Percentiles rank a stretch among this genome's conserved stretches.
Evolutionary conservation across 176 grass and related monocot genomes (phyloP).

Genomic region (Avena atlantica): DNA sequence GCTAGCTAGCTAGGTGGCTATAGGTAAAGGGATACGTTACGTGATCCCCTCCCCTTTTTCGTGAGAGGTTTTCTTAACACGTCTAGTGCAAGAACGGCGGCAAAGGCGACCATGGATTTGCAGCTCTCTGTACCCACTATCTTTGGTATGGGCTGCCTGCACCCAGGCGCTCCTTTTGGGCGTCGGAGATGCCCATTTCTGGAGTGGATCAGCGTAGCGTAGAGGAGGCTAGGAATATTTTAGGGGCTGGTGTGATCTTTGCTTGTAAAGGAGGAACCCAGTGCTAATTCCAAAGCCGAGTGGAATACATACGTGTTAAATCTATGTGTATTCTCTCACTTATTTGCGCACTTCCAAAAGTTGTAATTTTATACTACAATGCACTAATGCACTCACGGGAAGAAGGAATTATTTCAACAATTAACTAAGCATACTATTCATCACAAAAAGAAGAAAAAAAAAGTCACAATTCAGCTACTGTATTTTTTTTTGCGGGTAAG

Average conservation of each 20-base stretch:
- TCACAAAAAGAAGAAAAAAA: neutral
- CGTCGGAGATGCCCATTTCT: slow-evolving; percentile 8
- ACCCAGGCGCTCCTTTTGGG: neutral
- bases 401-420: neutral
- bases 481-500: too few relatives aligned
- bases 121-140: slow-evolving; percentile 27
- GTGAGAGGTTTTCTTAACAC: slow-evolving; percentile 1
- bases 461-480: neutral
- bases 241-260: neutral
- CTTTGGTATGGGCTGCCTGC: slow-evolving; percentile 23
- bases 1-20: neutral
- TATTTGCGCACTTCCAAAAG: neutral
- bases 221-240: neutral
- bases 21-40: neutral
- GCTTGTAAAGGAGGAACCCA: slow-evolving; percentile 3
- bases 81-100: slow-evolving; percentile 20
- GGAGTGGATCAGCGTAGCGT: neutral
- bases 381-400: neutral
- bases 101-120: slow-evolving; percentile 29
- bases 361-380: neutral
- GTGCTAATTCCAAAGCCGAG: neutral
- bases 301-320: neutral
- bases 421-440: neutral
- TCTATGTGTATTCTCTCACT: neutral
- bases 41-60: neutral